Evolutionary conservation across 2,329 filamentous ascomycete species (phyloP).

Genomic region (Chaetomium strumarium): DNA sequence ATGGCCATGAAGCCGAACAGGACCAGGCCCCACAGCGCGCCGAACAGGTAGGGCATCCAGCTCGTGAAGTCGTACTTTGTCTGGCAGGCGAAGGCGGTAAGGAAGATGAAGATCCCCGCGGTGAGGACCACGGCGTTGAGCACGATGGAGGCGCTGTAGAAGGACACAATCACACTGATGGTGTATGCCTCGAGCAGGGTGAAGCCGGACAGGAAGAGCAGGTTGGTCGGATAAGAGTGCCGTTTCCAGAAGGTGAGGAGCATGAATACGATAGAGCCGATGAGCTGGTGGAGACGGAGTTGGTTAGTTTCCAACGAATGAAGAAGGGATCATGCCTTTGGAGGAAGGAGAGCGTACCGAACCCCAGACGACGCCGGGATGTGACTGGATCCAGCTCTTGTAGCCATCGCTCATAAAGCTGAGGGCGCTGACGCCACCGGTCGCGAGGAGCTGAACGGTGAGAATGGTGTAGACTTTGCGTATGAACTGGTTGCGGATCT

Average conservation of each 20-base stretch:
- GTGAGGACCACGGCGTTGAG: conserved; percentile 88
- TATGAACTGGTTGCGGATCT: conserved; percentile 94
- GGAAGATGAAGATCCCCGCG: conserved; percentile 71
- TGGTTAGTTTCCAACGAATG: background rate
- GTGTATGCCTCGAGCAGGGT: conserved; percentile 90
- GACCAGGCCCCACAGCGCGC: conserved; percentile 80
- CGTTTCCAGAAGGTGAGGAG: conserved; percentile 90
- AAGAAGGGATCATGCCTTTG: background rate
- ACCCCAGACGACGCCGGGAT: conserved; percentile 78
- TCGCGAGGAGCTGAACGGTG: conserved; percentile 87
- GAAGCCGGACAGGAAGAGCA: conserved; percentile 86
- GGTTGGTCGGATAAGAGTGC: conserved; percentile 90
- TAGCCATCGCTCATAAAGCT: conserved; percentile 81
- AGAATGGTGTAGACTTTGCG: conserved; percentile 98
- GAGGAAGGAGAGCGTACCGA: conserved; percentile 49
- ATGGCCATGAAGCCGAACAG: conserved; percentile 88
- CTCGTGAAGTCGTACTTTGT: conserved; percentile 96
- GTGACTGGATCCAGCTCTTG: conserved; percentile 77
- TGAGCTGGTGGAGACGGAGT: conserved; percentile 43
- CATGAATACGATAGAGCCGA: conserved; percentile 80
- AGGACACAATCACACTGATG: conserved; percentile 86
- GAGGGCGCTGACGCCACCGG: conserved; percentile 70
- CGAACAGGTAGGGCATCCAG: conserved; percentile 95
- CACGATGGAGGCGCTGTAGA: conserved; percentile 78
- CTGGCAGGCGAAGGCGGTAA: conserved; percentile 89